Evolutionary conservation across 371 early-diverging fungal genomes (phyloP).

Genomic region (Massospora cicadina): DNA sequence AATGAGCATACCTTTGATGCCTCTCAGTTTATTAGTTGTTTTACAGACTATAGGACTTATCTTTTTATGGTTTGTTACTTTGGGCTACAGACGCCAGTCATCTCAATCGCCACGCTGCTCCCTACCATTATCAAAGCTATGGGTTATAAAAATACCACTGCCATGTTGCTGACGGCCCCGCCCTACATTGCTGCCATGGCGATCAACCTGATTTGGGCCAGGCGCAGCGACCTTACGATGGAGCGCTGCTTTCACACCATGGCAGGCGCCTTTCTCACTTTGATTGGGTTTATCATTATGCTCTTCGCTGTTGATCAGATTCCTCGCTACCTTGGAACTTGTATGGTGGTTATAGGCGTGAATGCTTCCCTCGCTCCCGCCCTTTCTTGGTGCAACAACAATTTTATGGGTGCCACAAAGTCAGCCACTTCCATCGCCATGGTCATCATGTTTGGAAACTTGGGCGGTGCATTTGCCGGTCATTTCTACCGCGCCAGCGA

Average conservation of each 20-base stretch:
- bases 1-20: conserved; percentile 18
- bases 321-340: conserved; percentile 14
- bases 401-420: conserved; percentile 38
- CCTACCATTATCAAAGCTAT: conserved; percentile 29
- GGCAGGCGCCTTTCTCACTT: conserved; percentile 8
- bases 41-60: conserved; percentile 25
- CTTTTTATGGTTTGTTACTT: conserved; percentile 22
- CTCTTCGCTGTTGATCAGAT: conserved; percentile 7
- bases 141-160: conserved; percentile 19
- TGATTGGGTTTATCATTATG: conserved; percentile 15
- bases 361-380: conserved; percentile 11
- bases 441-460: conserved; percentile 34
- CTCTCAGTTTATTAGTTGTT: conserved; percentile 20
- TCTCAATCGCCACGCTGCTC: conserved; percentile 29
- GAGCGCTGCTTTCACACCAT: conserved; percentile 16
- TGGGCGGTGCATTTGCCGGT: conserved; percentile 19
- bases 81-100: conserved; percentile 18
- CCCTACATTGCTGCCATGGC: conserved; percentile 20
- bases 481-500: conserved; percentile 12
- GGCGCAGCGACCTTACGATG: conserved; percentile 16
- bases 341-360: conserved; percentile 14
- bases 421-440: conserved; percentile 31
- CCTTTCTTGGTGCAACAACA: conserved; percentile 24
- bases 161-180: conserved; percentile 23
- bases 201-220: conserved; percentile 16